Conservation (phyloP, 305 asterid genomes). For the Euphrasia arctica region DNA sequence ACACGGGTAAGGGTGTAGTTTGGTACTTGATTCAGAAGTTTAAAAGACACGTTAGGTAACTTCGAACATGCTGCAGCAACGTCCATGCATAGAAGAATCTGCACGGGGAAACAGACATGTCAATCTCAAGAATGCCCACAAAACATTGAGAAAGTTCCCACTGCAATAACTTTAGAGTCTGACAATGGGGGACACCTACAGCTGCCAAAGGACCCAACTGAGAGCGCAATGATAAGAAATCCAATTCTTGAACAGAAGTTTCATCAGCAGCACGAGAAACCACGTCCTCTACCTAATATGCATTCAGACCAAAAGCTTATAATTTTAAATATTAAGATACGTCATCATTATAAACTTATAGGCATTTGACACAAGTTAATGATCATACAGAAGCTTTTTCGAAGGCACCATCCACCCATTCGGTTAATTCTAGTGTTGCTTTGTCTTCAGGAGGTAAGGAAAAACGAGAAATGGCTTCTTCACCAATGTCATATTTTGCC, state of each 20-base stretch:
- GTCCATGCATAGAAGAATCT: conserved; percentile 93
- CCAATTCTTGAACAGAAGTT: conserved; percentile 72
- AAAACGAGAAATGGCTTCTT: conserved; percentile 92
- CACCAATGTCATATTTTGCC: conserved; percentile 96
- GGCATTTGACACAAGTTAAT: conserved; percentile 23
- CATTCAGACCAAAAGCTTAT: conserved; percentile 24
- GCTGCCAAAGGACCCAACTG: conserved; percentile 96
- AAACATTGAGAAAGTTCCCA: conserved; percentile 29
- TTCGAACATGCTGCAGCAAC: conserved; percentile 90
- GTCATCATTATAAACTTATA: conserved; percentile 22
- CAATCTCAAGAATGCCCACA: conserved; percentile 25
- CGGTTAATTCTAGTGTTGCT: conserved; percentile 86
- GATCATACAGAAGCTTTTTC: conserved; percentile 79
- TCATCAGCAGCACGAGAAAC: conserved; percentile 91
- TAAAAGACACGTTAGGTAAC: conserved; percentile 63
- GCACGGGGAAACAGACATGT: conserved; percentile 32
- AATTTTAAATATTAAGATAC: conserved; percentile 13
- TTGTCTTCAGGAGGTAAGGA: conserved; percentile 97
- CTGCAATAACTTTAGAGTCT: conserved; percentile 25
- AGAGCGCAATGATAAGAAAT: conserved; percentile 70
- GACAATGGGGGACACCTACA: conserved; percentile 47
- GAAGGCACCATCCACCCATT: conserved; percentile 95
- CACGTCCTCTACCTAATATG: conserved; percentile 75
- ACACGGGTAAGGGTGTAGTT: conserved; percentile 24
- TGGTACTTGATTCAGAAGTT: conserved; percentile 85